phyloP scores from a whole-genome alignment of 1,139 yeast genomes.

The Diutina ranongensis region DNA sequence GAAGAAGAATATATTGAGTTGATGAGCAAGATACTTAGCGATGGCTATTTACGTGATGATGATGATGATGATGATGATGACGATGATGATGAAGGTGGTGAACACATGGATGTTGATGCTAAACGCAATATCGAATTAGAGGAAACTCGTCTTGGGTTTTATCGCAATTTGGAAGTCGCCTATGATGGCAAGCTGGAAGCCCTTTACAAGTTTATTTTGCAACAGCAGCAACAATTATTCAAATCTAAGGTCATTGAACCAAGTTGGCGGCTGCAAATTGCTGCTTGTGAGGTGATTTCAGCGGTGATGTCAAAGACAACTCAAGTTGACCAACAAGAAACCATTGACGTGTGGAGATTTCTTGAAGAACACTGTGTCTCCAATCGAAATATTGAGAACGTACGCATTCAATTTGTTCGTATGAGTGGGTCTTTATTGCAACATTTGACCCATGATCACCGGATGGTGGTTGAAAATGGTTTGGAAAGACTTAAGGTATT shows the following conservation, averaged over 20 bases:
- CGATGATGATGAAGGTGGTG: constrained; percentile 16
- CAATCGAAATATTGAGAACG: constrained; percentile 9
- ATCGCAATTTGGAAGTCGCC: constrained; percentile 23
- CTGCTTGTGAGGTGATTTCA: constrained; percentile 22
- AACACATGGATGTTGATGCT: constrained; percentile 13
- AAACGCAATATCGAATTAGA: constrained; percentile 3
- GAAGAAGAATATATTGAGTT: constrained; percentile 26
- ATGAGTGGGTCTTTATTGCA: constrained; percentile 8
- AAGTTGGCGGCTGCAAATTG: constrained; percentile 51
- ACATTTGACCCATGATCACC: not conserved
- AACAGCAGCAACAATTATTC: constrained; percentile 9
- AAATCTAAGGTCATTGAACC: constrained; percentile 19
- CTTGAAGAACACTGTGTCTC: constrained; percentile 6
- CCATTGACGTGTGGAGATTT: not conserved
- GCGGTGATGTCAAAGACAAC: not conserved
- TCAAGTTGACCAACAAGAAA: not conserved
- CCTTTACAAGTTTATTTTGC: constrained; percentile 18
- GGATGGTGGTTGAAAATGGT: not conserved
- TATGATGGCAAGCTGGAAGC: constrained; percentile 15
- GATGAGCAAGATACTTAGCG: constrained; percentile 23
- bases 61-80: constrained; percentile 12
- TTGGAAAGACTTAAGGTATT: not conserved
- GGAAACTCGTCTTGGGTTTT: constrained; percentile 15
- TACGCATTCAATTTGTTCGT: constrained; percentile 7
- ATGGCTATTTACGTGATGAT: constrained; percentile 19